phyloP scores from a whole-genome alignment of 2,329 filamentous ascomycete genomes.

The Pseudogymnoascus sp. region DNA sequence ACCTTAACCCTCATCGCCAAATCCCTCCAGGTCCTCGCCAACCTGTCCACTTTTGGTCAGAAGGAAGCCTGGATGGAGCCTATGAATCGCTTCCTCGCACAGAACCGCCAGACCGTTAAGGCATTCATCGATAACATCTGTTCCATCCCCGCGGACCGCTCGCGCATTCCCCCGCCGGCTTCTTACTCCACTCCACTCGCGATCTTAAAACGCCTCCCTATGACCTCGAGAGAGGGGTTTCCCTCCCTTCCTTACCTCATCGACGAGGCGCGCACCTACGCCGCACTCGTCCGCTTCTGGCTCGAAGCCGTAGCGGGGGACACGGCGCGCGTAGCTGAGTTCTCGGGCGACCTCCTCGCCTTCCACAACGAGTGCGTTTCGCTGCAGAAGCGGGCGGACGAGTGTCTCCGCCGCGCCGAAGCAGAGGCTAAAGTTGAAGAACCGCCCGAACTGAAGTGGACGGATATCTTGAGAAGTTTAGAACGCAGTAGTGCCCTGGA shows the following conservation, averaged over 20 bases:
- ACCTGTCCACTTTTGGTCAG: constrained; percentile 82
- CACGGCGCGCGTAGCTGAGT: constrained; percentile 6
- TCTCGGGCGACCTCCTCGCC: constrained; percentile 24
- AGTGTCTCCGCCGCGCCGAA: constrained; percentile 26
- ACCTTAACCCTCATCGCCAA: constrained; percentile 91
- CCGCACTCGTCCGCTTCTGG: constrained; percentile 76
- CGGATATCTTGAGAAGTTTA: constrained; percentile 22
- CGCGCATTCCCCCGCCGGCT: constrained; percentile 58
- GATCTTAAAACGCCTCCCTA: constrained; percentile 73
- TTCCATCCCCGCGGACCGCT: constrained; percentile 65
- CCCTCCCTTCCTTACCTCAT: constrained; percentile 89
- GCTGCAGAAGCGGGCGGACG: constrained; percentile 25
- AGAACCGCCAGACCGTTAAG: constrained; percentile 72
- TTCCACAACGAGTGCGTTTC: constrained; percentile 26
- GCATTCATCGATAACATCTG: constrained; percentile 82
- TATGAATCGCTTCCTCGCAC: constrained; percentile 80
- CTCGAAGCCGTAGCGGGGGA: constrained; percentile 41
- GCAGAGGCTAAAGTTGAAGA: constrained; percentile 15
- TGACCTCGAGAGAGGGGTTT: constrained; percentile 80
- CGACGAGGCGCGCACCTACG: constrained; percentile 78
- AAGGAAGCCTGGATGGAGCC: constrained; percentile 99
- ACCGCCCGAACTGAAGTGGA: constrained; percentile 19
- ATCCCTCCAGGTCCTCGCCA: constrained; percentile 81
- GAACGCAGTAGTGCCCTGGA: constrained; percentile 11
- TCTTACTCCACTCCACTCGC: constrained; percentile 90